phyloP scores from a whole-genome alignment of 2,329 filamentous ascomycete species.

The Orbilia blumenaviensis region DNA sequence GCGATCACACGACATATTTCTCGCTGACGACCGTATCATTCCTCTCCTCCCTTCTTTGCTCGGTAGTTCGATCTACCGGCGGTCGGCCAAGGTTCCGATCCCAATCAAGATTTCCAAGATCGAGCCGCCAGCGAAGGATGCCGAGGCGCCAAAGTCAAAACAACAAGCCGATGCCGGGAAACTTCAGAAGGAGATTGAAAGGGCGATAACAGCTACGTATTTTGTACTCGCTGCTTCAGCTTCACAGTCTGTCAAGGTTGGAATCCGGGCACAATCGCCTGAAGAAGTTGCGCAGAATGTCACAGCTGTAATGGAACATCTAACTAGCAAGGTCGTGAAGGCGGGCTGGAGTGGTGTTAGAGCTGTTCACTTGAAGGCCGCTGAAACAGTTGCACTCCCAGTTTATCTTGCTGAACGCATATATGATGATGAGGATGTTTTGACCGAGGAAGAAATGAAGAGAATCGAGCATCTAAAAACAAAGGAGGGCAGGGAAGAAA shows the following conservation, averaged over 20 bases:
- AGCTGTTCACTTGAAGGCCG: slow-evolving; percentile 87
- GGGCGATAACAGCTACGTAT: slow-evolving; percentile 77
- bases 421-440: slow-evolving; percentile 82
- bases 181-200: slow-evolving; percentile 81
- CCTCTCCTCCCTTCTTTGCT: slow-evolving; percentile 77
- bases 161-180: slow-evolving; percentile 60
- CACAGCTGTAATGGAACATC: slow-evolving; percentile 72
- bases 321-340: slow-evolving; percentile 71
- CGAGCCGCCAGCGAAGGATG: slow-evolving; percentile 63
- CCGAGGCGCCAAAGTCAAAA: slow-evolving; percentile 62
- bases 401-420: slow-evolving; percentile 93
- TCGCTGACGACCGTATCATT: slow-evolving; percentile 87
- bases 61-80: slow-evolving; percentile 93
- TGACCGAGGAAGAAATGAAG: slow-evolving; percentile 63
- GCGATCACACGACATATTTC: slow-evolving; percentile 88
- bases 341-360: slow-evolving; percentile 88
- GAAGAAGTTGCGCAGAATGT: slow-evolving; percentile 84
- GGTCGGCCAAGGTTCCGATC: slow-evolving; percentile 82
- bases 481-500: slow-evolving; percentile 58
- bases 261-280: slow-evolving; percentile 76
- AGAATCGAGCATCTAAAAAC: slow-evolving; percentile 44
- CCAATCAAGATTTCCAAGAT: slow-evolving; percentile 76
- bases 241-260: slow-evolving; percentile 82
- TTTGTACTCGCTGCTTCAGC: slow-evolving; percentile 81
- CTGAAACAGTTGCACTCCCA: slow-evolving; percentile 86